Conservation (phyloP, 2,329 filamentous ascomycete genomes). For the Thielaviopsis musarum region DNA sequence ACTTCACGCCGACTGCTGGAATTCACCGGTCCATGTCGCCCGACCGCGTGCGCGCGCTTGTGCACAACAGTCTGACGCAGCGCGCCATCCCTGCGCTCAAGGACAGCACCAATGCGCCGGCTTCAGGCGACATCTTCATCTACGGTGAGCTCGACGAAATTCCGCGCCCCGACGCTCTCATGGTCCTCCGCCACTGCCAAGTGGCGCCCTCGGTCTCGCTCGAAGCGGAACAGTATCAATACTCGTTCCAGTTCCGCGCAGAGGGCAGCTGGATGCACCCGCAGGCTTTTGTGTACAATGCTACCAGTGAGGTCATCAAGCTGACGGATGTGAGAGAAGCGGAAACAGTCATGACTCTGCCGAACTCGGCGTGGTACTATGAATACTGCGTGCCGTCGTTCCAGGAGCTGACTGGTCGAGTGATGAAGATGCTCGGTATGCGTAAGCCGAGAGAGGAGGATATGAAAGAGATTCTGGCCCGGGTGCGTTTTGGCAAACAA, state of each 20-base stretch:
- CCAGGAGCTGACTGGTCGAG: conserved; percentile 36
- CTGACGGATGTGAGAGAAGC: background rate
- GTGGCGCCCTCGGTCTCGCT: conserved; percentile 37
- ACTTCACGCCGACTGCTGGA: background rate
- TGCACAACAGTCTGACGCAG: conserved; percentile 39
- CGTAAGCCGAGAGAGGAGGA: background rate
- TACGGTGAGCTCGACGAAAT: conserved; percentile 47
- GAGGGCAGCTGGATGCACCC: conserved; percentile 33
- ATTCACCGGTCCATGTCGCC: conserved; percentile 30
- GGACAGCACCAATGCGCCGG: conserved; percentile 23
- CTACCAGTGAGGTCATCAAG: conserved; percentile 31
- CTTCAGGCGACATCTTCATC: conserved; percentile 36
- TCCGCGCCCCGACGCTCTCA: conserved; percentile 34
- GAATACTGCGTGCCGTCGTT: conserved; percentile 42
- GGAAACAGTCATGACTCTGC: conserved; percentile 25
- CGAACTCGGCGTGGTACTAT: conserved; percentile 43
- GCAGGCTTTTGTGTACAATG: conserved; percentile 43
- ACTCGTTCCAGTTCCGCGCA: conserved; percentile 36
- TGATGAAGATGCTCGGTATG: conserved; percentile 16
- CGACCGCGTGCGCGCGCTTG: conserved; percentile 36
- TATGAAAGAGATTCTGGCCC: conserved; percentile 20
- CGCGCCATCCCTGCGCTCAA: conserved; percentile 35
- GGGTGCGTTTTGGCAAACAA: conserved; percentile 26
- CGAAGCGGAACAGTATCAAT: conserved; percentile 36
- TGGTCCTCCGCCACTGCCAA: conserved; percentile 30